phyloP scores from a whole-genome alignment of 73 alveolate genomes.

The Paramecium sexaurelia region DNA sequence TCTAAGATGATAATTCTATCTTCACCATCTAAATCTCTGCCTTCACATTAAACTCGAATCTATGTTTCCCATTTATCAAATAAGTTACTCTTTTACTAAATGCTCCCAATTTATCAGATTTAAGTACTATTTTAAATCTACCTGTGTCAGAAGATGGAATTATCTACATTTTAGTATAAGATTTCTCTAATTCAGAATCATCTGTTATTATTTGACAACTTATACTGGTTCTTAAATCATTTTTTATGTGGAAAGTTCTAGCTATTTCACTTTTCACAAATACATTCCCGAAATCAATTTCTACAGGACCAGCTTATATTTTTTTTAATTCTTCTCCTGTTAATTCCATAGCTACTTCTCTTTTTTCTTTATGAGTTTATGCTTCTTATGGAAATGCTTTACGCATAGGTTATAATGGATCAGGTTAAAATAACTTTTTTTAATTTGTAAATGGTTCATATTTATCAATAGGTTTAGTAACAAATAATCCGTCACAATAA shows the following conservation, averaged over 20 bases:
- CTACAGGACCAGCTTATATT: conserved; percentile 63
- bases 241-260: conserved; percentile 58
- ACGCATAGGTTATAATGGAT: conserved; percentile 40
- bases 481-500: conserved; percentile 53
- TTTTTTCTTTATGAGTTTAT: conserved; percentile 59
- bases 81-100: conserved; percentile 50
- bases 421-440: conserved; percentile 62
- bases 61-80: conserved; percentile 55
- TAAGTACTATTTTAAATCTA: conserved; percentile 51
- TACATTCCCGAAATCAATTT: conserved; percentile 65
- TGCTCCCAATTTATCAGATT: conserved; percentile 53
- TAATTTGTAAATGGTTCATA: conserved; percentile 61
- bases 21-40: conserved; percentile 52
- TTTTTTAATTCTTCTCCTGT: conserved; percentile 62
- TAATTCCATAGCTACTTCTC: conserved; percentile 60
- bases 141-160: conserved; percentile 66
- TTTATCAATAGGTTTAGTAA: conserved; percentile 63
- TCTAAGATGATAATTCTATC: neutral
- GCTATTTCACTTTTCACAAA: conserved; percentile 49
- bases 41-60: conserved; percentile 48
- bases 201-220: conserved; percentile 57
- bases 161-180: conserved; percentile 46
- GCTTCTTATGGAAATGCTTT: conserved; percentile 61
- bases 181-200: conserved; percentile 1
- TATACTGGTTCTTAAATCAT: conserved; percentile 62